Percentiles rank a stretch among this genome's conserved stretches.
phyloP scores from a whole-genome alignment of 73 alveolate species.

The Paramecium primaurelia region DNA sequence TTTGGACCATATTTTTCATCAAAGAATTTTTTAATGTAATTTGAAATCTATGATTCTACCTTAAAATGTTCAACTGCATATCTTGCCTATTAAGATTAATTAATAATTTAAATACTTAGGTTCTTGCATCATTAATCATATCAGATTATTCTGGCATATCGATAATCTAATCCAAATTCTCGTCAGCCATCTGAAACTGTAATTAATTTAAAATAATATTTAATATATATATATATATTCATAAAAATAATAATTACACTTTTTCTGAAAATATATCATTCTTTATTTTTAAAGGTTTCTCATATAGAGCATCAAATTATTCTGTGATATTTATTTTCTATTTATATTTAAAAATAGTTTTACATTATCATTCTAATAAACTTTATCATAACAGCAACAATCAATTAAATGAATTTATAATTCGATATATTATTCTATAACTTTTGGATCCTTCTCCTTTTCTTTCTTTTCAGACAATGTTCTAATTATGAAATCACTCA shows the following conservation, averaged over 20 bases:
- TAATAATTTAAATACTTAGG: not conserved
- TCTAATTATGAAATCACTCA: not conserved
- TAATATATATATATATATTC: not conserved
- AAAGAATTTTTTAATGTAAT: slow-evolving; percentile 87
- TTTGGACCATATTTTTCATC: slow-evolving; percentile 96
- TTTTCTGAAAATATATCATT: not conserved
- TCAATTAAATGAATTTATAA: not conserved
- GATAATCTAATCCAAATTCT: slow-evolving; percentile 8
- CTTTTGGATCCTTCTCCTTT: not conserved
- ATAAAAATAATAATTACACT: not conserved
- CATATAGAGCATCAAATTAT: not conserved
- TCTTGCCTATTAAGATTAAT: slow-evolving; percentile 5
- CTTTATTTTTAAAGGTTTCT: not conserved
- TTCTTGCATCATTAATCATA: slow-evolving; percentile 55
- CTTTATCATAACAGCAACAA: not conserved
- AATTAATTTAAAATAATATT: not conserved
- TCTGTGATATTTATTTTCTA: not conserved
- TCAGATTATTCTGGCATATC: slow-evolving; percentile 65
- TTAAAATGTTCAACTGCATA: slow-evolving; percentile 83
- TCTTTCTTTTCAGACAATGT: not conserved
- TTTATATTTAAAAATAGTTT: not conserved
- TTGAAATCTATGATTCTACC: slow-evolving; percentile 86
- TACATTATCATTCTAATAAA: not conserved
- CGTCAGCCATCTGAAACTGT: slow-evolving; percentile 43
- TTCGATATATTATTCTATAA: not conserved